These are phyloP conservation scores for Plasmodium yoelii DNA, from an alignment of 169 alveolate species.

Conservation along the genomic window DNA sequence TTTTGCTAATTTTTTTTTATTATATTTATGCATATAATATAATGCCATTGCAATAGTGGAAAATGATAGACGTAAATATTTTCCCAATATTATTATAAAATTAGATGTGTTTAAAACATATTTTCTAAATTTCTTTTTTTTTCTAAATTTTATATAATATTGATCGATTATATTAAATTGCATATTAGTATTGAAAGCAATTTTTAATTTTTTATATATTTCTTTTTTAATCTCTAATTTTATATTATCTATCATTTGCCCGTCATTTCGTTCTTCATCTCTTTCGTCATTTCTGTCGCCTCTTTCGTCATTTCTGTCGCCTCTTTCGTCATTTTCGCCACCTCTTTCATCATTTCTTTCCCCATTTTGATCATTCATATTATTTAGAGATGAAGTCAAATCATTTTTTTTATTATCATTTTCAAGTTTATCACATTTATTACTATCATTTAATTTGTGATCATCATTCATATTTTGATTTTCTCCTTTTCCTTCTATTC, in stretches of 20 bases:
- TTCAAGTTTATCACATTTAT: background rate
- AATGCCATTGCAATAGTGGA: constrained; percentile 42
- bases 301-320: too few species aligned
- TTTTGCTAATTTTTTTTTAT: constrained; percentile 19
- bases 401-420: background rate
- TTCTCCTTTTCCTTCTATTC: too few species aligned
- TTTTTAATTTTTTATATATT: constrained; percentile 29
- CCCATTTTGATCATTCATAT: background rate
- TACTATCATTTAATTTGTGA: background rate
- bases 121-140: constrained; percentile 25
- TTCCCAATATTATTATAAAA: constrained; percentile 43
- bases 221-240: constrained; percentile 40
- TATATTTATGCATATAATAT: constrained; percentile 32
- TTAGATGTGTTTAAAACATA: constrained; percentile 38
- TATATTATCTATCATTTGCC: constrained; percentile 15
- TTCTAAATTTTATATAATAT: constrained; percentile 36
- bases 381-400: background rate
- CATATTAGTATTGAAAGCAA: constrained; percentile 50
- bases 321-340: too few species aligned
- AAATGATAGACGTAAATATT: constrained; percentile 28
- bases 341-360: background rate
- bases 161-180: constrained; percentile 15
- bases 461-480: too few species aligned
- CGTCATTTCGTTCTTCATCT: too few species aligned
- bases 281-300: too few species aligned